Evolutionary conservation across 768 basidiomycete species (phyloP), one percentile per base, ranked within the genome.

Genomic region (Saitozyma sp.): DNA sequence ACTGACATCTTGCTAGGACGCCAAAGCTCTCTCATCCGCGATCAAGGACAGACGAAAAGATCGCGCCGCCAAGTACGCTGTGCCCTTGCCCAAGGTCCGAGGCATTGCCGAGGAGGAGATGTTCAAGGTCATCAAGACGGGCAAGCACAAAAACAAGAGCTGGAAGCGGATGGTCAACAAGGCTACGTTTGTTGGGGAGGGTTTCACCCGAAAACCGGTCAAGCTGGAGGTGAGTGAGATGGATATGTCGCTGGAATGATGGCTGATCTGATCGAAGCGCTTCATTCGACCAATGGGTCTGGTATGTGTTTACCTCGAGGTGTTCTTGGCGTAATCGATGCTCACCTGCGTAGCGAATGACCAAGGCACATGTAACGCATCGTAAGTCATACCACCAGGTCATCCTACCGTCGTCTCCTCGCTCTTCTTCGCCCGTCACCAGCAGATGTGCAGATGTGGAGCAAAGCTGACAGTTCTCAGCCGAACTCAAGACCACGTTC

Each of bases 91-190:
- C 54, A 95, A 92, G 82, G 96, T 99, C 56, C 83, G 95, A 62
- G 96, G 96, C 17, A 97, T 99, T 70, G 94, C 95, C 14, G 96
- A 99, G 80, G 96, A 98, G 73, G 96, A 99, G 84, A 96, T 93
- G 90, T 99, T 99, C 85, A 97, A 94, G 84, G 96, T 99, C 39
- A 83, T 99, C 84, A 91, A 92, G 84, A 93, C 95, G 0, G 96
- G 96, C 59, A 97, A 97, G 83, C 89, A 85, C 77, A 96, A 92
- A 82, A 87, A 86, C 75, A 99, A 98, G 81, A 85, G 90, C 16
- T 99, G 96, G 96, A 99, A 99, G 83, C 87, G 93, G 69, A 97
- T 98, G 93, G 91, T 99, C 64, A 96, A 92, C 59, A 99, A 99
- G 81, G 96, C 96, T 40, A 99, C 96, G 9, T 99, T 98, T 74